Conservation (phyloP, 2,329 filamentous ascomycete genomes). For the Nakataea oryzae region DNA sequence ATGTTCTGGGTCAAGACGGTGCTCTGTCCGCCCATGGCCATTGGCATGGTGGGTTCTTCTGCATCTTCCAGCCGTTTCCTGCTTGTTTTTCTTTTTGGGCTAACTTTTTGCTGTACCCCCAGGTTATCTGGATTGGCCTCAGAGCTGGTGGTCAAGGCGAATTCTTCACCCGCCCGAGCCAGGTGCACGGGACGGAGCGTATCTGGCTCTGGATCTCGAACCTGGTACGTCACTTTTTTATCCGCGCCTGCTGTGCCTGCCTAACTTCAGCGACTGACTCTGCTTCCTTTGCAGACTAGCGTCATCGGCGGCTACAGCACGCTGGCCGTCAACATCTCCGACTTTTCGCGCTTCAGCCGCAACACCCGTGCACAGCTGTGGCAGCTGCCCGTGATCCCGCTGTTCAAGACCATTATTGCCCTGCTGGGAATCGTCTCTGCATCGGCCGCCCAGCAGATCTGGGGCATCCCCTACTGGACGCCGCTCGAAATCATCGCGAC, state of each 20-base stretch:
- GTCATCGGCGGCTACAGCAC: conserved; percentile 32
- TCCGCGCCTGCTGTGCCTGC: no score
- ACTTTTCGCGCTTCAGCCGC: conserved; percentile 38
- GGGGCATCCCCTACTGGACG: conserved; percentile 39
- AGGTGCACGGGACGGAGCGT: not conserved
- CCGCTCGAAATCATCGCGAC: conserved; percentile 32
- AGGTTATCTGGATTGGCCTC: no score
- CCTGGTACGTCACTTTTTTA: not conserved
- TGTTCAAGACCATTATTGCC: conserved; percentile 36
- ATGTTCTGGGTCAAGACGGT: conserved; percentile 38
- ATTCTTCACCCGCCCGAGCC: not conserved
- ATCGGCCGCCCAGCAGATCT: conserved; percentile 40
- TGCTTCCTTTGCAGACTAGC: conserved; percentile 18
- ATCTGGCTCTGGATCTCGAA: conserved; percentile 20
- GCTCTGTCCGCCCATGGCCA: conserved; percentile 45
- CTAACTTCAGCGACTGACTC: no score
- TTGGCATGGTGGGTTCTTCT: conserved; percentile 43
- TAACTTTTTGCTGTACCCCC: no score
- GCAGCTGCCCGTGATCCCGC: conserved; percentile 32
- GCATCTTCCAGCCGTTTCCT: conserved; percentile 34
- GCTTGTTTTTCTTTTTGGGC: not conserved
- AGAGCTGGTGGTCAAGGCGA: conserved; percentile 17
- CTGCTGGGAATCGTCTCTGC: conserved; percentile 47
- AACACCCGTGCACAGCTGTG: conserved; percentile 24
- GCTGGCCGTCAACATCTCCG: conserved; percentile 37